Percentiles rank a stretch among this genome's conserved stretches.
Conservation (phyloP, 192 early-diverging fungal species). For the Coemansia sp. region DNA sequence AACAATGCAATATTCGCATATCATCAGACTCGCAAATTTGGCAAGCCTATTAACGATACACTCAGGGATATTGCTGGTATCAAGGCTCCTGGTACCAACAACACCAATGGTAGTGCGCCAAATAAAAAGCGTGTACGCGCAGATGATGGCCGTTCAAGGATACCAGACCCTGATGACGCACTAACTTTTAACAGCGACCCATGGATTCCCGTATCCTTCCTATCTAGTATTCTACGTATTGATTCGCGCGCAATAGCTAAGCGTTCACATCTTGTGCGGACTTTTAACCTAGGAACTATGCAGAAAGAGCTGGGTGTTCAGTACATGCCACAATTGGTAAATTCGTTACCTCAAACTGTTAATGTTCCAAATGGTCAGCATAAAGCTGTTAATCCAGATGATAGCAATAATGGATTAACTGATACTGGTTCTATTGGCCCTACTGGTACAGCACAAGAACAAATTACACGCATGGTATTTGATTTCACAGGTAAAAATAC, state of each 20-base stretch:
- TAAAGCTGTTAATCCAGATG: background rate
- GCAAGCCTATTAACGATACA: slow-evolving; percentile 46
- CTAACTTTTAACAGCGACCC: slow-evolving; percentile 29
- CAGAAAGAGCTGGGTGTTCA: slow-evolving; percentile 34
- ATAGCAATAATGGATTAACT: background rate
- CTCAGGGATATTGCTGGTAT: slow-evolving; percentile 10
- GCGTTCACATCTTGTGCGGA: slow-evolving; percentile 18
- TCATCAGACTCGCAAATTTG: slow-evolving; percentile 51
- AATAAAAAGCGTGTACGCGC: slow-evolving; percentile 27
- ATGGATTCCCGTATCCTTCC: slow-evolving; percentile 46
- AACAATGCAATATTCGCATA: slow-evolving; percentile 50
- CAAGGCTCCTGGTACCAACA: background rate
- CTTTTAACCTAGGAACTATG: slow-evolving; percentile 38
- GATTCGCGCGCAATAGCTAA: slow-evolving; percentile 10
- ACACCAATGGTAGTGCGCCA: background rate
- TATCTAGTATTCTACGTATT: slow-evolving; percentile 46
- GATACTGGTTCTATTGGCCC: background rate
- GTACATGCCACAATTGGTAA: slow-evolving; percentile 38
- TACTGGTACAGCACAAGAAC: slow-evolving; percentile 15
- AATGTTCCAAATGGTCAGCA: background rate
- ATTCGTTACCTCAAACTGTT: slow-evolving; percentile 9
- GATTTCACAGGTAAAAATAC: slow-evolving; percentile 14
- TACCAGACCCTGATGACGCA: background rate
- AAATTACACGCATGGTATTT: slow-evolving; percentile 30
- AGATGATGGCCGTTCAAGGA: slow-evolving; percentile 15